These are phyloP conservation scores for Paraphaeosphaeria sporulosa DNA, from an alignment of 2,329 filamentous ascomycete genomes.

Conservation along the genomic window DNA sequence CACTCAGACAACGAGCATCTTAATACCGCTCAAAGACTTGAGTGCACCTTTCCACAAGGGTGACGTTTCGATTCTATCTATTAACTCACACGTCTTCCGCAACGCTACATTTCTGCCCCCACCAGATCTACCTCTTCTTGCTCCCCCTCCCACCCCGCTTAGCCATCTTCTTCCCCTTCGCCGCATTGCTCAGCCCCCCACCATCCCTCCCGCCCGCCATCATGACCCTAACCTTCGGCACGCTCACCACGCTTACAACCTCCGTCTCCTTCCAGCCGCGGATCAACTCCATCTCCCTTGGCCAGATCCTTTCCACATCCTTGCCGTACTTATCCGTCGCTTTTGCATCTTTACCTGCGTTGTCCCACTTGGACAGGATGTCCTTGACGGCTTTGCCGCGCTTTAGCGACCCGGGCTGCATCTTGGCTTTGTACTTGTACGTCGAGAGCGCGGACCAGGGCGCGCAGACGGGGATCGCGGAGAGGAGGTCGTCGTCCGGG, in stretches of 20 bases:
- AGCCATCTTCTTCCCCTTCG: slow-evolving; percentile 36
- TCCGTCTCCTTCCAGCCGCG: slow-evolving; percentile 83
- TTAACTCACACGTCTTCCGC: too few relatives aligned
- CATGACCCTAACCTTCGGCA: slow-evolving; percentile 82
- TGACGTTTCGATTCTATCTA: too few relatives aligned
- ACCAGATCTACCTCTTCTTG: slow-evolving; percentile 34
- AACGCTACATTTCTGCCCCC: background rate
- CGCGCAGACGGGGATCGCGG: slow-evolving; percentile 68
- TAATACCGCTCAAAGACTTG: too few relatives aligned
- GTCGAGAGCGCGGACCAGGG: slow-evolving; percentile 69
- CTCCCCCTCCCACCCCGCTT: slow-evolving; percentile 40
- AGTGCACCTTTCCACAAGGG: too few relatives aligned
- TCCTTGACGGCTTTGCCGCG: slow-evolving; percentile 95
- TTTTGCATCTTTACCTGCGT: slow-evolving; percentile 63
- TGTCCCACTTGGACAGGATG: slow-evolving; percentile 81
- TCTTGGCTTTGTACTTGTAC: slow-evolving; percentile 93
- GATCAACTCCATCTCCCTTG: slow-evolving; percentile 83
- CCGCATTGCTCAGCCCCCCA: slow-evolving; percentile 33
- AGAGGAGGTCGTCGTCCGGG: slow-evolving; percentile 81
- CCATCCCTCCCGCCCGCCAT: slow-evolving; percentile 57
- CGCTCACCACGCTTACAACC: slow-evolving; percentile 80
- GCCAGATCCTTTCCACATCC: slow-evolving; percentile 79
- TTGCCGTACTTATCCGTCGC: slow-evolving; percentile 55
- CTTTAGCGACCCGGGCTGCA: slow-evolving; percentile 89
- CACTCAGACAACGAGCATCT: too few relatives aligned